phyloP scores from a whole-genome alignment of 352 stramenopile genomes.

The Phytophthora sojae region DNA sequence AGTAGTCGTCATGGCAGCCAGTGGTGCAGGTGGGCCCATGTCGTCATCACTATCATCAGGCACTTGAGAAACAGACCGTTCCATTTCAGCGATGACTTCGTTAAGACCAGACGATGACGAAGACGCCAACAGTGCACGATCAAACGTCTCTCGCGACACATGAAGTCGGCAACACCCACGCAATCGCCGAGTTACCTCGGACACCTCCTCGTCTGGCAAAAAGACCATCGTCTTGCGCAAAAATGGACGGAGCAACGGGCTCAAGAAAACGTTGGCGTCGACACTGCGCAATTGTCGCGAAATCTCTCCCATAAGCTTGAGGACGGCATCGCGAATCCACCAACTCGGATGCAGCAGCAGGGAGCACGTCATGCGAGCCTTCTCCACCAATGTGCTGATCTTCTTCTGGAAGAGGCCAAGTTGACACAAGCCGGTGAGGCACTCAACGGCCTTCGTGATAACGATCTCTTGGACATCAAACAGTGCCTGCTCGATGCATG shows the following conservation, averaged over 20 bases:
- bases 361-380: conserved; percentile 83
- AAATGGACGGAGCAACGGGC: conserved; percentile 90
- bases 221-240: conserved; percentile 89
- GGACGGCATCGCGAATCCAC: conserved; percentile 87
- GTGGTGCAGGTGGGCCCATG: conserved; percentile 18
- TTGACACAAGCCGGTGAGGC: conserved; percentile 91
- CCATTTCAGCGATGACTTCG: conserved; percentile 68
- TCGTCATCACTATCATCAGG: conserved; percentile 46
- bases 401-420: conserved; percentile 93
- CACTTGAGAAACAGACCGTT: conserved; percentile 42
- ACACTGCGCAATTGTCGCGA: conserved; percentile 88
- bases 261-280: conserved; percentile 93
- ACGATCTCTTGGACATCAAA: conserved; percentile 97
- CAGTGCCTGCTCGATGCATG: conserved; percentile 97
- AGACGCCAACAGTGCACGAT: conserved; percentile 77
- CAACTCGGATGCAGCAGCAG: conserved; percentile 90
- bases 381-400: conserved; percentile 83
- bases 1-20: conserved; percentile 30
- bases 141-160: conserved; percentile 88
- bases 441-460: conserved; percentile 93
- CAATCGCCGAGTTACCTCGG: conserved; percentile 60
- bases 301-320: conserved; percentile 90
- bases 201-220: conserved; percentile 65
- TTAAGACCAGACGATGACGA: conserved; percentile 53
- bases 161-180: conserved; percentile 69